phyloP scores from a whole-genome alignment of 1,284 basidiomycete genomes.

The Mycena citricolor region DNA sequence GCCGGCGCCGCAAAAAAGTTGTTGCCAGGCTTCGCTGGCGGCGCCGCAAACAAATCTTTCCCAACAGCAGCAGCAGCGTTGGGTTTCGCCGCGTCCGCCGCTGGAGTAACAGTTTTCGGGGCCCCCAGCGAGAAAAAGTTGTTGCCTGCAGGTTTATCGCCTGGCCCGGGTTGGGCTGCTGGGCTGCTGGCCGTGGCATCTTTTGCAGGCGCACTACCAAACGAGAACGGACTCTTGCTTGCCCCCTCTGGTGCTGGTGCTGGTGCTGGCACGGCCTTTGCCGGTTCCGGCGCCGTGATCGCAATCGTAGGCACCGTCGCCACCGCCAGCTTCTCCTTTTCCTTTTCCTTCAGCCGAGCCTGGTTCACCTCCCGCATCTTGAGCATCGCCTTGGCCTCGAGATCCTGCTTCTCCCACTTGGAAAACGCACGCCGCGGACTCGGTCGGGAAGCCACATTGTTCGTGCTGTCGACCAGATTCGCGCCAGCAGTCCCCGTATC shows the following conservation, averaged over 20 bases:
- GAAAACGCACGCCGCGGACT: conserved; percentile 53
- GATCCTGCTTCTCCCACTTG: conserved; percentile 81
- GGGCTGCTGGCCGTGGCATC: conserved; percentile 20
- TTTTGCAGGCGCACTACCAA: conserved; percentile 9
- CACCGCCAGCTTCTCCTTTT: conserved; percentile 39
- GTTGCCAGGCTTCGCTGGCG: conserved; percentile 1
- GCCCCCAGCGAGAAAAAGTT: too few species aligned
- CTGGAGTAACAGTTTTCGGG: too few species aligned
- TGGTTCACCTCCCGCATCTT: conserved; percentile 54
- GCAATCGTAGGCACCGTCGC: conserved; percentile 32
- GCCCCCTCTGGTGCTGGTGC: conserved; percentile 15
- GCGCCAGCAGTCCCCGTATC: conserved; percentile 33
- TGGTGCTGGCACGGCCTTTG: not conserved
- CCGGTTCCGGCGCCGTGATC: conserved; percentile 26
- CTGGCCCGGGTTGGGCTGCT: not conserved
- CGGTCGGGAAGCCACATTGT: conserved; percentile 36
- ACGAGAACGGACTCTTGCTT: conserved; percentile 6
- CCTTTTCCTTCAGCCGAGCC: conserved; percentile 43
- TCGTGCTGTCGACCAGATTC: conserved; percentile 52
- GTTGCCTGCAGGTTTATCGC: too few species aligned
- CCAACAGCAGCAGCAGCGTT: conserved; percentile 25
- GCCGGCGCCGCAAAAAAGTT: conserved; percentile 13
- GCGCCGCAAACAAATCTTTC: conserved; percentile 1
- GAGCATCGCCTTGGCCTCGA: conserved; percentile 75
- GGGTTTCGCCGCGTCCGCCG: not conserved